These are phyloP conservation scores for Xylaria longipes DNA, from an alignment of 495 filamentous ascomycete genomes.

Conservation along the genomic window DNA sequence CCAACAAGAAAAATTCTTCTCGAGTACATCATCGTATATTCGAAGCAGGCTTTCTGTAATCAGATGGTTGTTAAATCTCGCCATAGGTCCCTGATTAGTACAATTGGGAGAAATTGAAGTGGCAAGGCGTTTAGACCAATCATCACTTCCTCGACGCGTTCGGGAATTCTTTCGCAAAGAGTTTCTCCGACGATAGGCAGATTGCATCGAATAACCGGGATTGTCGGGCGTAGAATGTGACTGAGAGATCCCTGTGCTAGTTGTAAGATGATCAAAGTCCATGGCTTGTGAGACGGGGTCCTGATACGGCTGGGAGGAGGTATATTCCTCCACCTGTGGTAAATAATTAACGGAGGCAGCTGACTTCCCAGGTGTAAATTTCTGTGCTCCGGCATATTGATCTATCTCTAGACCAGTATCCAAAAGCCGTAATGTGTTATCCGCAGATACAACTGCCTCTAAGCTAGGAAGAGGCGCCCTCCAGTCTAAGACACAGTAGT, in stretches of 20 bases:
- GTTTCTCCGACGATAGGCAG: not conserved
- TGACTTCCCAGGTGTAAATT: not conserved
- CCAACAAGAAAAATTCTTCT: conserved; percentile 50
- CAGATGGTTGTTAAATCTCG: conserved; percentile 20
- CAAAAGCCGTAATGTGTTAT: not conserved
- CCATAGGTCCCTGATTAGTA: not conserved
- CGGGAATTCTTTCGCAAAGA: not conserved
- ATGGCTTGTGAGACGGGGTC: conserved; percentile 6
- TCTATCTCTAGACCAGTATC: not conserved
- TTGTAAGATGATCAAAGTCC: conserved; percentile 10
- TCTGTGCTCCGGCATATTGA: not conserved
- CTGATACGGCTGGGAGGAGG: not conserved
- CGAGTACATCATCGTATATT: conserved; percentile 57
- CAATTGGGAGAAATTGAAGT: not conserved
- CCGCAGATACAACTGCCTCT: not conserved
- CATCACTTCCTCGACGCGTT: not conserved
- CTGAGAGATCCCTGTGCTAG: not conserved
- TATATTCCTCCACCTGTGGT: not conserved
- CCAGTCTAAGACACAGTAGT: not conserved
- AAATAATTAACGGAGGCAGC: not conserved
- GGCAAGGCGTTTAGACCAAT: not conserved
- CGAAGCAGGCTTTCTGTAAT: conserved; percentile 48
- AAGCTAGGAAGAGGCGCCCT: conserved; percentile 3
- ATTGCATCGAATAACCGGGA: not conserved
- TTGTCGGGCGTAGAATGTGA: not conserved